Evolutionary conservation across 306 rosid species (phyloP).

Genomic region (Medicago arabica): DNA sequence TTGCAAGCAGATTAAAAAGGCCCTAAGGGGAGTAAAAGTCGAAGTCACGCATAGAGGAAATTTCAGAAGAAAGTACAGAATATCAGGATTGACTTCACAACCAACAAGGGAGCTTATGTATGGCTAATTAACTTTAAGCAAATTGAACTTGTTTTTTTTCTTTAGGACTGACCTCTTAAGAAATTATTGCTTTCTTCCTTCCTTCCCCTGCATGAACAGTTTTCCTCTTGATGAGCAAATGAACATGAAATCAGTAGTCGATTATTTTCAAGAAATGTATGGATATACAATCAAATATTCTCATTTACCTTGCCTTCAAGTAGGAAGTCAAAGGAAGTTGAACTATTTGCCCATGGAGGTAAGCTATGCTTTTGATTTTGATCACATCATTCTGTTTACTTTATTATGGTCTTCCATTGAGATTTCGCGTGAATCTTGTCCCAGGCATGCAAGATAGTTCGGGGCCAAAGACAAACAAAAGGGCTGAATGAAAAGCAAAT

Average conservation of each 20-base stretch:
- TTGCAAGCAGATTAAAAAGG: slow-evolving; percentile 54
- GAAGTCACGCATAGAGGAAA: slow-evolving; percentile 60
- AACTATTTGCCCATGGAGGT: slow-evolving; percentile 61
- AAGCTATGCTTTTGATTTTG: slow-evolving; percentile 19
- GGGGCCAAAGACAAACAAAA: slow-evolving; percentile 51
- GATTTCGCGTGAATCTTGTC: slow-evolving; percentile 30
- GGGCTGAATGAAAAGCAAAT: slow-evolving; percentile 53
- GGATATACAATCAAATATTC: slow-evolving; percentile 52
- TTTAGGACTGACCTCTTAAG: background rate
- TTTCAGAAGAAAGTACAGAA: slow-evolving; percentile 56
- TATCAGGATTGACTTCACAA: slow-evolving; percentile 59
- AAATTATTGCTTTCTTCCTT: slow-evolving; percentile 2
- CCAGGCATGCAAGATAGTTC: slow-evolving; percentile 52
- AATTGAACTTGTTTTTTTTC: background rate
- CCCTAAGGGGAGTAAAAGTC: slow-evolving; percentile 61
- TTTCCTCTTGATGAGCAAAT: slow-evolving; percentile 62
- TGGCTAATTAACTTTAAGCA: slow-evolving; percentile 18
- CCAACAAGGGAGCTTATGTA: slow-evolving; percentile 64
- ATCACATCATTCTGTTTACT: background rate
- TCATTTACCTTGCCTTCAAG: slow-evolving; percentile 57
- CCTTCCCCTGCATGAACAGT: slow-evolving; percentile 29
- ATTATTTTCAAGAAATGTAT: slow-evolving; percentile 58
- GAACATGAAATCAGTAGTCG: slow-evolving; percentile 65
- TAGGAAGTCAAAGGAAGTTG: slow-evolving; percentile 48
- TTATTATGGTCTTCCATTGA: background rate